Evolutionary conservation across 108 stramenopile genomes (phyloP).

Genomic region (Fragilaria crotonensis): DNA sequence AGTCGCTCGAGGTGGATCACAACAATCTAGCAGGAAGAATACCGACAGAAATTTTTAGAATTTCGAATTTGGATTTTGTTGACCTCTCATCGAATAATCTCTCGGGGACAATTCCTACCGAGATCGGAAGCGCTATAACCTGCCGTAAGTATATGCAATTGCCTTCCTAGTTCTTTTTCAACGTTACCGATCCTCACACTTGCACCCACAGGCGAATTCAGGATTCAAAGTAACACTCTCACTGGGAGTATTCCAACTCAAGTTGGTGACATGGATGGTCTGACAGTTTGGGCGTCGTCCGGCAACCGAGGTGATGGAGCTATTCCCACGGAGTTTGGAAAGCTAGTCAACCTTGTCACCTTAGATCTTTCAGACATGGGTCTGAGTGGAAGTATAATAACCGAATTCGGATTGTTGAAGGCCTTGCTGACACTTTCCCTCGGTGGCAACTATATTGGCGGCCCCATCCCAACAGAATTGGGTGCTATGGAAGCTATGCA

Average conservation of each 20-base stretch:
- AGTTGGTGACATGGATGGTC: not conserved
- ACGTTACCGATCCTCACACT: not conserved
- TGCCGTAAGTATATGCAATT: not conserved
- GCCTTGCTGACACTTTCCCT: not conserved
- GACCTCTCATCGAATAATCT: constrained; percentile 14
- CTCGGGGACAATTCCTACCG: constrained; percentile 28
- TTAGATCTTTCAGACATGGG: not conserved
- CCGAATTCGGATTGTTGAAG: constrained; percentile 3
- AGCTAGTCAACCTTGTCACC: not conserved
- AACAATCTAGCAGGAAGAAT: not conserved
- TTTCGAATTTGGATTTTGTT: constrained; percentile 9
- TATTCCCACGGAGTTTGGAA: constrained; percentile 3
- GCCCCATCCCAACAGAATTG: not conserved
- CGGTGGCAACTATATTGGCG: not conserved
- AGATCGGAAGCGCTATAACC: constrained; percentile 8
- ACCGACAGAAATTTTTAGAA: constrained; percentile 4
- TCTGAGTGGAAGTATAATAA: not conserved
- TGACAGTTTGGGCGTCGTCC: not conserved
- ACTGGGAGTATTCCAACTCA: not conserved
- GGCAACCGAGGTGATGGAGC: not conserved
- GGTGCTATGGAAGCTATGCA: not conserved
- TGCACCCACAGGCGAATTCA: not conserved
- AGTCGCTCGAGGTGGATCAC: not conserved
- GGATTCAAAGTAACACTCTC: not conserved
- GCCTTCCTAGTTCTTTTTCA: no score